Evolutionary conservation across 495 filamentous ascomycete genomes (phyloP), one percentile per base, ranked within the genome.

Genomic region (Gamarada debralockiae): DNA sequence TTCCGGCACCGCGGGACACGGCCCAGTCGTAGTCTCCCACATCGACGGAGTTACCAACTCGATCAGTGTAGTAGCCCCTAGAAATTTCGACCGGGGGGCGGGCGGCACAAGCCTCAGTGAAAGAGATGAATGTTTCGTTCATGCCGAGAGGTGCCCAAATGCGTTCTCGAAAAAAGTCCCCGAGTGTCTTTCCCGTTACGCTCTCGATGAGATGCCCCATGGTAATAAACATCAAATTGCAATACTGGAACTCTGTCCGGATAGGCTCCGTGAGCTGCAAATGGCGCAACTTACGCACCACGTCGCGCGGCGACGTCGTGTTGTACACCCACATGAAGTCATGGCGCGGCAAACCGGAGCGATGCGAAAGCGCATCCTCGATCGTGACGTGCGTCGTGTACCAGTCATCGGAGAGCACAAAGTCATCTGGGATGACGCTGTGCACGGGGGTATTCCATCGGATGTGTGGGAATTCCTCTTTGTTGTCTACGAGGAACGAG

Each of bases 91-190:
- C n/a, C n/a, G n/a, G n/a, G 4, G 5, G 27, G 10, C 10, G 27
- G 4, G 75, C 77, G 20, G 76, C 78, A n/a, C 65, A 69, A 18
- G 73, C 65, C n/a, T 68, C 56, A 2, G 33, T 33, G 20, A 66
- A 64, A 25, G 71, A 55, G 36, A 67, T 55, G 7, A 59, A 53
- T 1, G 52, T 34, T 0, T 61, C 47, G 8, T 65, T 57, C 78
- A 82, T 82, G 0, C 65, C 67, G 39, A 81, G 54, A 4, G 73
- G 76, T 34, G 39, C 54, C 72, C 73, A 82, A 38, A 82, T 69
- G 17, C 56, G 39, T 24, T 70, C 61, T 3, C 60, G 55, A 49
- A 82, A 53, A 31, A 71, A 56, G 8, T 70, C 59, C 3, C 72
- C 73, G 14, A 83, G 61, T 64, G 65, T 65, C 31, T 55, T 18